phyloP scores from a whole-genome alignment of 306 rosid species.

The Mimosa bimucronata region DNA sequence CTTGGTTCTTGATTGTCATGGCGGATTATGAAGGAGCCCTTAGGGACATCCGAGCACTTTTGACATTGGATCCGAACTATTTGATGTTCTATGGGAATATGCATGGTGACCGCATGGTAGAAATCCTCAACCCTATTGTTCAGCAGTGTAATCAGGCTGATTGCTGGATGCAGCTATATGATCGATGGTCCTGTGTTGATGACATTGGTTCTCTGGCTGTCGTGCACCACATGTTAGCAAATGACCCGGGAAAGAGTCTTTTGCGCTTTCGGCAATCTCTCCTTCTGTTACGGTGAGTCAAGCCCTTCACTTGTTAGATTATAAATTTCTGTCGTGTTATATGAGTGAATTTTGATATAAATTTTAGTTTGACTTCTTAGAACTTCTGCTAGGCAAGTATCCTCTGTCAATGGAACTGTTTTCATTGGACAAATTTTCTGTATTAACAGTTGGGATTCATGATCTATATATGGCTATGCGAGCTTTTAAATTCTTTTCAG shows the following conservation, averaged over 20 bases:
- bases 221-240: slow-evolving; percentile 84
- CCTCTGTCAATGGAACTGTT: slow-evolving; percentile 13
- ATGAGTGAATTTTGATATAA: neutral
- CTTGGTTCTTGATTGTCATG: slow-evolving; percentile 78
- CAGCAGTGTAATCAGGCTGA: slow-evolving; percentile 82
- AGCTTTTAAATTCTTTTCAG: slow-evolving; percentile 23
- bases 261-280: slow-evolving; percentile 87
- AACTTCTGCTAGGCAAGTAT: neutral
- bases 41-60: slow-evolving; percentile 79
- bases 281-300: slow-evolving; percentile 71
- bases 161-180: slow-evolving; percentile 94
- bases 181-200: slow-evolving; percentile 91
- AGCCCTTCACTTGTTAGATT: slow-evolving; percentile 11
- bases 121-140: slow-evolving; percentile 67
- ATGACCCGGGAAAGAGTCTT: slow-evolving; percentile 87
- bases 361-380: slow-evolving; percentile 16
- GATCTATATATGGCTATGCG: slow-evolving; percentile 2
- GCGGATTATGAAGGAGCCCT: slow-evolving; percentile 82
- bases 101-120: slow-evolving; percentile 72
- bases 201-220: slow-evolving; percentile 92
- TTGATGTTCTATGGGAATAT: slow-evolving; percentile 72
- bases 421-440: neutral
- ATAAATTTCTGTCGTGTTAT: neutral
- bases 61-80: slow-evolving; percentile 84
- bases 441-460: slow-evolving; percentile 11